Evolutionary conservation across 352 stramenopile species (phyloP).

Genomic region (Pythium phragmitis): DNA sequence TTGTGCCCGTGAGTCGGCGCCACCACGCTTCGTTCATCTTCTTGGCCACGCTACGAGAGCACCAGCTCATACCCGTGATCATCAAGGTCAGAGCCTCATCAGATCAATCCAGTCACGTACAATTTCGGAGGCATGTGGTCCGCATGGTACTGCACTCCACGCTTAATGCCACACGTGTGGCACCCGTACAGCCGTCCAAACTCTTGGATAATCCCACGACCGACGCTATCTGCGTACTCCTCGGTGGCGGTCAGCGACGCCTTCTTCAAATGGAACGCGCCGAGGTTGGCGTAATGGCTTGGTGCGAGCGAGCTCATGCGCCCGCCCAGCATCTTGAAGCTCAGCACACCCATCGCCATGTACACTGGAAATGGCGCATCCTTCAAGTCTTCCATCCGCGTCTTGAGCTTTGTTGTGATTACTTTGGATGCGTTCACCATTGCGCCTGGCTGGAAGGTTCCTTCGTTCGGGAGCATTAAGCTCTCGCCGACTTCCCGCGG

Average conservation of each 20-base stretch:
- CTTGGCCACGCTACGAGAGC: conserved; percentile 52
- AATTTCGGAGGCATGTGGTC: conserved; percentile 87
- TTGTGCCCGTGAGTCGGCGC: conserved; percentile 37
- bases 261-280: conserved; percentile 77
- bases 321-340: conserved; percentile 75
- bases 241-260: conserved; percentile 70
- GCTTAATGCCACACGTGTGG: conserved; percentile 78
- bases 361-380: conserved; percentile 56
- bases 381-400: conserved; percentile 19
- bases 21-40: conserved; percentile 45
- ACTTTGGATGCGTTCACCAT: neutral
- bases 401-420: conserved; percentile 6
- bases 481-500: conserved; percentile 24
- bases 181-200: conserved; percentile 80
- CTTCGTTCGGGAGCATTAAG: neutral
- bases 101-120: conserved; percentile 26
- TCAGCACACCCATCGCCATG: conserved; percentile 69
- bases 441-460: neutral
- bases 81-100: neutral
- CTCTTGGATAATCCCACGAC: conserved; percentile 71
- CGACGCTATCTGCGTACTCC: conserved; percentile 65
- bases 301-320: conserved; percentile 69
- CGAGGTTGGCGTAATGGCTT: conserved; percentile 70
- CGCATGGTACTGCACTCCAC: conserved; percentile 65
- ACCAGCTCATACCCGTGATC: neutral